Percentiles rank a stretch among this genome's conserved stretches.
Evolutionary conservation across 495 filamentous ascomycete genomes (phyloP).

Genomic region (Aspergillus ostianus): DNA sequence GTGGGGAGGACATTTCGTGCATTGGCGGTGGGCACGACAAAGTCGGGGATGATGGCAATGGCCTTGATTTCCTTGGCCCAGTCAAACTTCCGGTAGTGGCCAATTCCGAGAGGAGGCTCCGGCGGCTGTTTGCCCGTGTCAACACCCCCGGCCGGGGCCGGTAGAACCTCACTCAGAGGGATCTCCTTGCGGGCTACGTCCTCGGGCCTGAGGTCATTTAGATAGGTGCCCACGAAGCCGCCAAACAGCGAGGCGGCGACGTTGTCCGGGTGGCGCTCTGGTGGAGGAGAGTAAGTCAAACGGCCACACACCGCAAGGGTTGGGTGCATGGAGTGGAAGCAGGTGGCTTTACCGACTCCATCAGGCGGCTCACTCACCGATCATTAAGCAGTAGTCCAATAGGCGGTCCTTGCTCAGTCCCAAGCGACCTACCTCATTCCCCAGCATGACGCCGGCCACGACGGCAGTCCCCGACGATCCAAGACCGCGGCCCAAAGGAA

Average conservation of each 20-base stretch:
- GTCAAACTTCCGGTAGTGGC: conserved; percentile 86
- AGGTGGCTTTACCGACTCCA: neutral
- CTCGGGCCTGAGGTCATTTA: conserved; percentile 82
- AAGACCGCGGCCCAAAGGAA: conserved; percentile 84
- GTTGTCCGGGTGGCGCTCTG: conserved; percentile 94
- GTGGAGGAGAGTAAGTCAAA: conserved; percentile 14
- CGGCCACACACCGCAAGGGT: neutral
- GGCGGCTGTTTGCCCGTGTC: conserved; percentile 83
- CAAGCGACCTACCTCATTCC: conserved; percentile 82
- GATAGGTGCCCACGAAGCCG: conserved; percentile 94
- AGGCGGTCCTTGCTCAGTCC: conserved; percentile 76
- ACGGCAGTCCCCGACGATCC: conserved; percentile 93
- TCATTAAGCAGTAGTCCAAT: conserved; percentile 95
- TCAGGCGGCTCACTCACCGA: conserved; percentile 46
- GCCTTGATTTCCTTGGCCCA: conserved; percentile 94
- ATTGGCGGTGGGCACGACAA: conserved; percentile 86
- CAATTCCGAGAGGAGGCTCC: conserved; percentile 84
- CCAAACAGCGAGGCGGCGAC: conserved; percentile 92
- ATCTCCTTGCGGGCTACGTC: conserved; percentile 87
- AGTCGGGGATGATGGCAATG: conserved; percentile 90
- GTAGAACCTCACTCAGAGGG: conserved; percentile 90
- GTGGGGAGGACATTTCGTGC: conserved; percentile 79
- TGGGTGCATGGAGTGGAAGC: conserved; percentile 3
- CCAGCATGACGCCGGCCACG: conserved; percentile 87
- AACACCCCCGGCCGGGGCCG: conserved; percentile 77